Evolutionary conservation across 257 asterid genomes (phyloP).

Genomic region (Verbena officinalis): DNA sequence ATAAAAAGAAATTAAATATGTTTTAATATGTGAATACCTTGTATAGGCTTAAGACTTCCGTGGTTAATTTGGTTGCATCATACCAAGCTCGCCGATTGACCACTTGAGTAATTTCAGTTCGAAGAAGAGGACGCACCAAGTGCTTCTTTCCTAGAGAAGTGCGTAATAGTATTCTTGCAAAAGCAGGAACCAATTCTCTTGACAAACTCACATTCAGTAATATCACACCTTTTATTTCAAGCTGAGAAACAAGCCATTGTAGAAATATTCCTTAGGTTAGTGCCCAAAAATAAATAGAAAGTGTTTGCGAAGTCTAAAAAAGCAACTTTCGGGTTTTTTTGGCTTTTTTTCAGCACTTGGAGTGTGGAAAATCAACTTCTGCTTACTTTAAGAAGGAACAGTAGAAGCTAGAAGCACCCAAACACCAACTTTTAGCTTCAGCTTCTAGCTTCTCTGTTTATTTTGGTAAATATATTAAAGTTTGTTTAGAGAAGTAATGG

Average conservation of each 20-base stretch:
- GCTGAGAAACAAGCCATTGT: constrained; percentile 42
- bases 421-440: no score
- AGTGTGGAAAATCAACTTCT: no score
- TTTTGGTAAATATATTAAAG: no score
- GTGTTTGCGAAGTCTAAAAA: no score
- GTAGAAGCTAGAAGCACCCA: no score
- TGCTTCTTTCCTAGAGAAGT: constrained; percentile 74
- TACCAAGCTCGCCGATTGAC: constrained; percentile 83
- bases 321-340: no score
- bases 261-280: constrained; percentile 47
- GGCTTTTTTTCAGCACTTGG: no score
- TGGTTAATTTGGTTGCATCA: constrained; percentile 64
- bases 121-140: constrained; percentile 68
- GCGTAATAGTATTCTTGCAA: constrained; percentile 66
- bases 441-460: no score
- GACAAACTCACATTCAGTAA: constrained; percentile 65
- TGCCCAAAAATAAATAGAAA: no score
- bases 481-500: no score
- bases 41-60: constrained; percentile 63
- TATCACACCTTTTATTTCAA: constrained; percentile 67
- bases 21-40: constrained; percentile 46
- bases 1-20: neutral
- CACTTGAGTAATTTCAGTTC: constrained; percentile 76
- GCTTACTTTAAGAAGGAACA: no score
- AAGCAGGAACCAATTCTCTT: constrained; percentile 72